Conservation (phyloP, 164 flowering plant genomes). For the Cinnamomum chago region DNA sequence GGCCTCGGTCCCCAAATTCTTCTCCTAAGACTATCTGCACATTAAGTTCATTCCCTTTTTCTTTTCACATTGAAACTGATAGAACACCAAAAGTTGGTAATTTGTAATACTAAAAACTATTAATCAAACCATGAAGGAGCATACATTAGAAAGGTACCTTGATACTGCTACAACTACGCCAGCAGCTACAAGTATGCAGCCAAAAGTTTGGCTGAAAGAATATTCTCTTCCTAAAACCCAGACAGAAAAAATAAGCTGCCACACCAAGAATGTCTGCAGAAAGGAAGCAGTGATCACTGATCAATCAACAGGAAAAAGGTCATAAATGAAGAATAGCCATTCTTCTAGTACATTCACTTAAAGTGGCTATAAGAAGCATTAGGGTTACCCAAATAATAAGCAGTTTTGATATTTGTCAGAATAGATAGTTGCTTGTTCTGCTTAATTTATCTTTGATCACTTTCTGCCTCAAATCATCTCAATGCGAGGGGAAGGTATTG, state of each 20-base stretch:
- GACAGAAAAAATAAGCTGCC: constrained; percentile 74
- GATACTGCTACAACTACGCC: constrained; percentile 74
- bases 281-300: neutral
- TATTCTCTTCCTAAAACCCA: constrained; percentile 60
- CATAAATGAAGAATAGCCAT: neutral
- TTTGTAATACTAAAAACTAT: neutral
- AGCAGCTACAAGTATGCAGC: constrained; percentile 83
- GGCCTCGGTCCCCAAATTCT: too few species aligned
- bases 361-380: neutral
- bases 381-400: neutral
- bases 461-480: neutral
- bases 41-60: neutral
- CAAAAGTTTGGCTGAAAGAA: constrained; percentile 53
- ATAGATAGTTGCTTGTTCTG: neutral
- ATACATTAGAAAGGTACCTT: constrained; percentile 35
- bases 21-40: neutral
- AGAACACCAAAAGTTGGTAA: neutral
- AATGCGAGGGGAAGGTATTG: neutral
- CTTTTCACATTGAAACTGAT: neutral
- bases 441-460: neutral
- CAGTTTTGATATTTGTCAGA: neutral
- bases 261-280: constrained; percentile 87
- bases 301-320: neutral
- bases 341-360: neutral
- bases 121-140: neutral